Conservation (phyloP, 305 asterid genomes). For the Rubia occidens region DNA sequence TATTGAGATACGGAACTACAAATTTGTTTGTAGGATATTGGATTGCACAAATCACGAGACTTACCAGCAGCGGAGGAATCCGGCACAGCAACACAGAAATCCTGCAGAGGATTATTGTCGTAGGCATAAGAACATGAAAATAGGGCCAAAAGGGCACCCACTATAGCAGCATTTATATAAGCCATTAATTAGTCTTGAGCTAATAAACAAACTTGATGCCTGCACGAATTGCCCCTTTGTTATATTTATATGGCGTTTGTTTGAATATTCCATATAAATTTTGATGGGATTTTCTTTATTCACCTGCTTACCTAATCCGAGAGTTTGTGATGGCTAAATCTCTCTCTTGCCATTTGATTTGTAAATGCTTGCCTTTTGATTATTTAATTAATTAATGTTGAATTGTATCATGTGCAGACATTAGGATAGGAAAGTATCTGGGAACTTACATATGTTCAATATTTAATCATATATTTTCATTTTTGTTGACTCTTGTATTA, state of each 20-base stretch:
- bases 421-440: no score
- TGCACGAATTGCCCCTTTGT: neutral
- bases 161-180: neutral
- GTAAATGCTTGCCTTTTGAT: neutral
- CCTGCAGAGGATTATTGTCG: slow-evolving; percentile 15
- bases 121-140: slow-evolving; percentile 4
- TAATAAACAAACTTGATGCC: neutral
- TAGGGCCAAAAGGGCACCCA: neutral
- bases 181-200: neutral
- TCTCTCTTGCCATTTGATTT: neutral
- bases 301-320: neutral
- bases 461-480: no score
- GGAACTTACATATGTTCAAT: no score
- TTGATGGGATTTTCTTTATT: neutral
- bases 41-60: neutral
- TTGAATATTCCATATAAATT: neutral
- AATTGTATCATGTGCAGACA: no score
- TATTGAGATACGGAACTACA: no score
- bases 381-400: no score
- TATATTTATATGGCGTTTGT: neutral
- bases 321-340: neutral
- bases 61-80: slow-evolving; percentile 13
- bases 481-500: no score
- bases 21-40: neutral
- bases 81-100: slow-evolving; percentile 16